These are phyloP conservation scores for Raffaelea ambrosiae DNA, from an alignment of 2,329 filamentous ascomycete species.

Conservation along the genomic window DNA sequence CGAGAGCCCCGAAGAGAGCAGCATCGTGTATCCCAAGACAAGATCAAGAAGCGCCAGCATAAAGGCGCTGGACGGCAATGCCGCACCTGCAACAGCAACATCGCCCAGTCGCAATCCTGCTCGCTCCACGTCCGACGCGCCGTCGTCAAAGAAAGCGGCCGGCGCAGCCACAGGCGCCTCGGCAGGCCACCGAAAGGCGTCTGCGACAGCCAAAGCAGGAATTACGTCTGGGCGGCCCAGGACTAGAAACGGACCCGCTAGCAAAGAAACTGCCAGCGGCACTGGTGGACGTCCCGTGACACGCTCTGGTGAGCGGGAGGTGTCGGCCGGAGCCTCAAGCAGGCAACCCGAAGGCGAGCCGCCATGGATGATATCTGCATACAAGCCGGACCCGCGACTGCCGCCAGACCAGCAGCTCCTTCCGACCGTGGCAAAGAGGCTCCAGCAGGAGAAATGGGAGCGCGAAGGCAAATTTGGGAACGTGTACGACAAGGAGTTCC, in stretches of 20 bases:
- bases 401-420: conserved; percentile 94
- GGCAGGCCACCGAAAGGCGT: conserved; percentile 30
- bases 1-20: conserved; percentile 48
- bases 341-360: conserved; percentile 86
- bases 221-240: conserved; percentile 45
- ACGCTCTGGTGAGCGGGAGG: conserved; percentile 50
- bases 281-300: conserved; percentile 49
- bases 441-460: conserved; percentile 95
- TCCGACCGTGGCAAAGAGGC: conserved; percentile 80
- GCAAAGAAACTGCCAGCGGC: conserved; percentile 32
- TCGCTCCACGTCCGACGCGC: conserved; percentile 34
- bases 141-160: conserved; percentile 44
- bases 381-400: conserved; percentile 88
- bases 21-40: conserved; percentile 50
- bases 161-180: conserved; percentile 15
- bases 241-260: conserved; percentile 35
- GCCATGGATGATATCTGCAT: conserved; percentile 90
- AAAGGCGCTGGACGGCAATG: conserved; percentile 12
- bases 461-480: conserved; percentile 80
- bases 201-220: conserved; percentile 29
- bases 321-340: conserved; percentile 30
- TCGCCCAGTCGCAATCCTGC: background rate
- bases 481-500: conserved; percentile 80
- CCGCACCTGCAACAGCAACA: background rate
- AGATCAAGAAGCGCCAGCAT: conserved; percentile 64